Conservation (phyloP, 768 basidiomycete species). For the Pleurotus citrinopileatus region DNA sequence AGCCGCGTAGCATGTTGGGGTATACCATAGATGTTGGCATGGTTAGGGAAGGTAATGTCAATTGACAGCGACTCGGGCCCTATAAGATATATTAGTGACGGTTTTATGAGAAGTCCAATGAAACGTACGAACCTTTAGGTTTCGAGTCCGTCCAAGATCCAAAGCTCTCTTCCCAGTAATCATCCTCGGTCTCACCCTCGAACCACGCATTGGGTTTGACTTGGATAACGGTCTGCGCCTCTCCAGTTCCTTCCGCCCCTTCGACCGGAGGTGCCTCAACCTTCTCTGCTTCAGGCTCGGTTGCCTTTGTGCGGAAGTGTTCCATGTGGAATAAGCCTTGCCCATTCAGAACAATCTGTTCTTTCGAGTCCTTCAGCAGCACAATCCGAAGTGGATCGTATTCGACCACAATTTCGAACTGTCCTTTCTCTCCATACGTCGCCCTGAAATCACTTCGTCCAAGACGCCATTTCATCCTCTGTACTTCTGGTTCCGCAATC, state of each 20-base stretch:
- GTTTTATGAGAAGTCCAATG: neutral
- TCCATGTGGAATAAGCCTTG: slow-evolving; percentile 95
- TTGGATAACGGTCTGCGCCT: slow-evolving; percentile 53
- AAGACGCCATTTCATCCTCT: slow-evolving; percentile 58
- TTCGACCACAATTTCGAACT: slow-evolving; percentile 63
- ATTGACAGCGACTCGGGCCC: slow-evolving; percentile 93
- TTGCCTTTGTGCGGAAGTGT: slow-evolving; percentile 80
- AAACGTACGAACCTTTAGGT: slow-evolving; percentile 72
- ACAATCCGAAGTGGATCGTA: slow-evolving; percentile 77
- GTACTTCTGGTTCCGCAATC: slow-evolving; percentile 62
- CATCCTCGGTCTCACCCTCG: slow-evolving; percentile 82
- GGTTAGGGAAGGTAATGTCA: slow-evolving; percentile 91
- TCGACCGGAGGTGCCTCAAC: slow-evolving; percentile 42
- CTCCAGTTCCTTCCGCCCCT: slow-evolving; percentile 39
- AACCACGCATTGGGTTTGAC: slow-evolving; percentile 72
- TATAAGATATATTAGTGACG: slow-evolving; percentile 28
- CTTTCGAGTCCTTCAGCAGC: slow-evolving; percentile 69
- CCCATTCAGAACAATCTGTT: slow-evolving; percentile 88
- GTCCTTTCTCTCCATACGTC: slow-evolving; percentile 60
- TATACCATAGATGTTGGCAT: slow-evolving; percentile 91
- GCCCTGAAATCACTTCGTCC: slow-evolving; percentile 65
- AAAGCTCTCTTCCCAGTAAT: slow-evolving; percentile 88
- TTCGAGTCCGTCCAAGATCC: slow-evolving; percentile 88
- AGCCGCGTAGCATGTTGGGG: slow-evolving; percentile 94
- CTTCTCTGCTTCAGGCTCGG: slow-evolving; percentile 34